Conservation (phyloP, 116 monocot genomes). For the Papilionanthe hybrid region DNA sequence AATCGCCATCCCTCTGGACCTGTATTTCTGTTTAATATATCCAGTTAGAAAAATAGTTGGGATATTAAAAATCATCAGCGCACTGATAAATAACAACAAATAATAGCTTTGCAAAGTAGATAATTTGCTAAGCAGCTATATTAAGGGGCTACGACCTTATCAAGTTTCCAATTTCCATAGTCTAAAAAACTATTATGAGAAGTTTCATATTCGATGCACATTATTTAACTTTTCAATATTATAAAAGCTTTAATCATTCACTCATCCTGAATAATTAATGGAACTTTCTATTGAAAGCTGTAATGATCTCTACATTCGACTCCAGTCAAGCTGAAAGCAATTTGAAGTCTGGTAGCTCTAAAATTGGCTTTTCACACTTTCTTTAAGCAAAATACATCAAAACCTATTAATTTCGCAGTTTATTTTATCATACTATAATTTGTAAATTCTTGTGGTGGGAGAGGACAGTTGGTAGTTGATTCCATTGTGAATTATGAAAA, state of each 20-base stretch:
- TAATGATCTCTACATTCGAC: neutral
- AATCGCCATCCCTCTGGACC: slow-evolving; percentile 97
- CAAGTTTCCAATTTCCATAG: neutral
- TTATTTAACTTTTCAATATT: neutral
- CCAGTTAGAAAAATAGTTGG: neutral
- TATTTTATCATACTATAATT: neutral
- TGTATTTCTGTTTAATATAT: slow-evolving; percentile 59
- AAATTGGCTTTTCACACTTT: neutral
- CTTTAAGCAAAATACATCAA: neutral
- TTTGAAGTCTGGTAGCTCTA: neutral
- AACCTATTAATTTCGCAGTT: neutral
- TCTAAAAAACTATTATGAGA: neutral
- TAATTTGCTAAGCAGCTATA: neutral
- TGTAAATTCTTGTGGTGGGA: neutral
- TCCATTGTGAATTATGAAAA: neutral
- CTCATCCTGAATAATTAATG: neutral
- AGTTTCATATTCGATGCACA: neutral
- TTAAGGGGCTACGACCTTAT: neutral
- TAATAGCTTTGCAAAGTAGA: neutral
- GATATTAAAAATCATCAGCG: neutral
- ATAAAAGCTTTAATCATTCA: neutral
- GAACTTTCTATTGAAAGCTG: neutral
- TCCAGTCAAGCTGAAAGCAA: neutral
- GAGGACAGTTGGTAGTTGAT: neutral
- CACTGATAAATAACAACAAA: neutral